Evolutionary conservation across 257 asterid species (phyloP).

Genomic region (Solanum rostratum): DNA sequence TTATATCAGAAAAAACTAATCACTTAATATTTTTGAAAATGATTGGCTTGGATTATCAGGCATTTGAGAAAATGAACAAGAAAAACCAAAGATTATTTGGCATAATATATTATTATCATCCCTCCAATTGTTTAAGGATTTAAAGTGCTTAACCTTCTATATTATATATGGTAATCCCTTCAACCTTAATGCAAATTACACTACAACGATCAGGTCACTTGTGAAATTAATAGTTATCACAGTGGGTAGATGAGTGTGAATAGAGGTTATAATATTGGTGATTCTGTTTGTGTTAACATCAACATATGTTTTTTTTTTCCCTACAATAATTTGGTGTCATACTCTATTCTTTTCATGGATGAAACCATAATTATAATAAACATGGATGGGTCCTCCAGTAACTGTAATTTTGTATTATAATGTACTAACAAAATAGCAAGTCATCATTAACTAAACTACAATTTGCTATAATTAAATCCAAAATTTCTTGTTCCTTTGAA

Average conservation of each 20-base stretch:
- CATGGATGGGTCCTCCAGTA: neutral
- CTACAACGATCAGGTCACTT: neutral
- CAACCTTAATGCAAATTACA: neutral
- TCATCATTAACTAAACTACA: neutral
- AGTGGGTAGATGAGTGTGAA: constrained; percentile 29
- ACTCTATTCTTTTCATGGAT: neutral
- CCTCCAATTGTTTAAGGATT: neutral
- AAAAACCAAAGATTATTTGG: neutral
- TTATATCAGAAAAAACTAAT: neutral
- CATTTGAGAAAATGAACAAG: neutral
- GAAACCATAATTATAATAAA: neutral
- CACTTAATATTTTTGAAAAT: constrained; percentile 8
- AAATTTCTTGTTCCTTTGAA: neutral
- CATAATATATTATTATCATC: neutral
- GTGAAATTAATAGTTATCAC: neutral
- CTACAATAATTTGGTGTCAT: neutral
- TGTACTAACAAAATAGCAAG: neutral
- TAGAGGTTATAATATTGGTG: constrained; percentile 1
- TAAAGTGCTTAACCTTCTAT: neutral
- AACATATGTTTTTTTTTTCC: neutral
- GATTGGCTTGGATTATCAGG: constrained; percentile 37
- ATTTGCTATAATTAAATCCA: neutral
- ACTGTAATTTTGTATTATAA: neutral
- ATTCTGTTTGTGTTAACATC: constrained; percentile 14
- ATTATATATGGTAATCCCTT: neutral